Evolutionary conservation across 164 flowering plant genomes (phyloP).

Genomic region (Tetrastigma voinierianum): DNA sequence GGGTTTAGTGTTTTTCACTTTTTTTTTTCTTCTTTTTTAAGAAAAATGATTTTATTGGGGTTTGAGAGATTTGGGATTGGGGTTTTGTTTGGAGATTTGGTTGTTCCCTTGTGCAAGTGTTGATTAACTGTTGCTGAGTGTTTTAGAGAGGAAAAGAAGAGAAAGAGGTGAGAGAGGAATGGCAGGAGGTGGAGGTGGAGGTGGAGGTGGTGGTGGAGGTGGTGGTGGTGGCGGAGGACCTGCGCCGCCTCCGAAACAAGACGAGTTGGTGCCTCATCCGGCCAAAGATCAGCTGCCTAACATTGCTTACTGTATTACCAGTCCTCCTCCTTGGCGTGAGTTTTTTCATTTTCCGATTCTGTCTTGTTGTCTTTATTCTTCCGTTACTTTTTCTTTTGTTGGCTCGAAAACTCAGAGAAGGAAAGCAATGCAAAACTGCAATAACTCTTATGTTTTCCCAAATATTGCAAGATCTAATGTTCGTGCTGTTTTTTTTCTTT

Average conservation of each 20-base stretch:
- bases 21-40: neutral
- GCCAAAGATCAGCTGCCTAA: constrained; percentile 70
- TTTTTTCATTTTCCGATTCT: neutral
- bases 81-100: constrained; percentile 15
- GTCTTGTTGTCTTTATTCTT: neutral
- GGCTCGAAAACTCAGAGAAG: too few species aligned
- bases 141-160: constrained; percentile 8
- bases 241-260: constrained; percentile 67
- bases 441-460: too few species aligned
- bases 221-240: constrained; percentile 42
- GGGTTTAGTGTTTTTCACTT: constrained; percentile 11
- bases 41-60: neutral
- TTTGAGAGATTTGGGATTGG: constrained; percentile 19
- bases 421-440: too few species aligned
- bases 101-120: constrained; percentile 6
- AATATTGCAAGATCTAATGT: too few species aligned
- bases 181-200: constrained; percentile 41
- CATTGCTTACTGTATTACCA: constrained; percentile 68
- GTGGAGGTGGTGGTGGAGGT: constrained; percentile 37
- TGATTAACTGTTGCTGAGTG: constrained; percentile 1
- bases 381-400: constrained; percentile 5
- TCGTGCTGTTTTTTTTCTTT: too few species aligned
- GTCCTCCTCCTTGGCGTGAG: constrained; percentile 94
- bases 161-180: constrained; percentile 19
- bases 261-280: constrained; percentile 73